These are phyloP conservation scores for Hypoxylon fragiforme DNA, from an alignment of 495 filamentous ascomycete genomes.

Conservation along the genomic window DNA sequence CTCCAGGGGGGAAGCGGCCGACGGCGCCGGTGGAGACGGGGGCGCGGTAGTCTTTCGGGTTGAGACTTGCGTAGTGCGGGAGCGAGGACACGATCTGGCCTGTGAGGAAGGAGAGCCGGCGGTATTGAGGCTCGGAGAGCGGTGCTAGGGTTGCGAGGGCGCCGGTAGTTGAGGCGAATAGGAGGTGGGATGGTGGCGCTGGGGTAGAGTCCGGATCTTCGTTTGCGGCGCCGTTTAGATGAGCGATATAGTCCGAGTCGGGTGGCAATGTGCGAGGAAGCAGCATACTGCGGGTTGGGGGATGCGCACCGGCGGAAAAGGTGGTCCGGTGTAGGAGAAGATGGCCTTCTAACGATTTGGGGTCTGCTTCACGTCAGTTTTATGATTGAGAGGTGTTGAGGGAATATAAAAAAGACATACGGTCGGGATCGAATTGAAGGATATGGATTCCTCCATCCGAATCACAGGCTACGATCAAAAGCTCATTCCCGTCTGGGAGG, in stretches of 20 bases:
- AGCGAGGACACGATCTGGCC: constrained; percentile 76
- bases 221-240: constrained; percentile 28
- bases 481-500: constrained; percentile 78
- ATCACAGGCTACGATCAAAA: constrained; percentile 83
- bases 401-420: constrained; percentile 42
- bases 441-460: constrained; percentile 84
- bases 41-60: constrained; percentile 75
- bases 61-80: constrained; percentile 76
- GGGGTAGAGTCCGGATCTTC: constrained; percentile 20
- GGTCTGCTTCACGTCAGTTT: constrained; percentile 62
- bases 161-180: constrained; percentile 74
- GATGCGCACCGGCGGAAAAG: constrained; percentile 80
- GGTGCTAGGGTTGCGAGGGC: constrained; percentile 74
- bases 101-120: constrained; percentile 78
- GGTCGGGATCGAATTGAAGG: constrained; percentile 91
- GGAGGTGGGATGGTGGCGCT: constrained; percentile 60
- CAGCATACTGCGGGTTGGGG: constrained; percentile 71
- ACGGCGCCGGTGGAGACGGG: constrained; percentile 36
- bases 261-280: constrained; percentile 65
- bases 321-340: constrained; percentile 81
- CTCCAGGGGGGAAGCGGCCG: constrained; percentile 39
- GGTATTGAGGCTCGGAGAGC: constrained; percentile 77
- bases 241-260: constrained; percentile 43
- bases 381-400: not conserved
- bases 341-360: constrained; percentile 87